Base-by-base conservation (phyloP, 2,329 filamentous ascomycete species). In the Ascochyta pisi region DNA sequence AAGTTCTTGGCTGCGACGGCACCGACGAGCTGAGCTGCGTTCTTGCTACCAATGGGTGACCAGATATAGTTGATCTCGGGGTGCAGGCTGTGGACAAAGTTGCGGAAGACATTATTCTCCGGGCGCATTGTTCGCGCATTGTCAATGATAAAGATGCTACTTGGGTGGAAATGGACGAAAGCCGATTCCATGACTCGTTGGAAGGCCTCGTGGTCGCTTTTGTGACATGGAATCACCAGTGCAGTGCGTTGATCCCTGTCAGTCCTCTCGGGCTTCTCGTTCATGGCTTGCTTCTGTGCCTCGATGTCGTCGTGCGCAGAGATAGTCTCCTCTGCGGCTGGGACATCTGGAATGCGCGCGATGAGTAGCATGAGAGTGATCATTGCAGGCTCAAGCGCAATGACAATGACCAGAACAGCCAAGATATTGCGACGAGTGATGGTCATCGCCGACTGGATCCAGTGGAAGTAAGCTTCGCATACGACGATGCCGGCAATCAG, bases 11-110 rank as follows among this genome's bases (percentile, higher is more conserved):
- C 60, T 7, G 62, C 62, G 22, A 65, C 44, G 2, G 62, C 55
- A 15, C 62, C 58, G 13, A 65, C 60, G 7, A 65, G 52, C 35
- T 63, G 60, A 19, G 62, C 62, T 10, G 62, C 62, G 8, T 65
- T 63, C 35, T 63, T 63, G 27, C 54, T 57, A 12, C 62, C 60
- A 37, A 65, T 63, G 0, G 62, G 60, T 6, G 58, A 62, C 60
- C 60, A 65, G n/a, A 63, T 62, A 23, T n/a, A n/a, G n/a, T n/a
- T n/a, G n/a, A n/a, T n/a, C n/a, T n/a, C n/a, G n/a, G n/a, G n/a
- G n/a, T n/a, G n/a, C n/a, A n/a, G 16, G 16, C 50, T 43, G 16
- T 39, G 51, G 19, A 65, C 57, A n/a, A 52, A 65, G 19, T 59
- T 49, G 33, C 62, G 60, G 43, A 65, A 63, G 31, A 43, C 23